A percentile compares a stretch with the other conserved stretches of the same genome.
phyloP scores from a whole-genome alignment of 73 alveolate genomes.

The Uronychia setigera region DNA sequence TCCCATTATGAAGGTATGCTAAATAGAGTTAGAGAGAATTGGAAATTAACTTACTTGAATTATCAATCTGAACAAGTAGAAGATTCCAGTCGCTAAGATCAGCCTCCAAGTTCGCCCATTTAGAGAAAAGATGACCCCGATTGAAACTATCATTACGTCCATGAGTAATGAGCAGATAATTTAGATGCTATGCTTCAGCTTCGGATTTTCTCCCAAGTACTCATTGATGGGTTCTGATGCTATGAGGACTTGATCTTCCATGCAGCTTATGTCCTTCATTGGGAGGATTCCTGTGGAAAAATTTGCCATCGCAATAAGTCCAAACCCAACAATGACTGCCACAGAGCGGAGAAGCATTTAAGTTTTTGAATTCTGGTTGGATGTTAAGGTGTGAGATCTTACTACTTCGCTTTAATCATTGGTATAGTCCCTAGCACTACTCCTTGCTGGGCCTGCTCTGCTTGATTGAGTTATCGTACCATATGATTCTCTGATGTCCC shows the following conservation, averaged over 20 bases:
- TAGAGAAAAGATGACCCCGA: conserved; percentile 26
- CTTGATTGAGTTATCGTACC: not conserved
- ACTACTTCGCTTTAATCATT: not conserved
- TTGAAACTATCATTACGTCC: conserved; percentile 60
- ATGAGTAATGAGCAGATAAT: conserved; percentile 60
- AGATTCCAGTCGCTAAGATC: conserved; percentile 34
- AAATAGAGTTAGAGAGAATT: too few species aligned
- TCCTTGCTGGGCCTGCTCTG: too few species aligned
- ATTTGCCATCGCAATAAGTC: conserved; percentile 7
- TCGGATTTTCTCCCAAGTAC: not conserved
- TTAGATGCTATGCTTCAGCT: not conserved
- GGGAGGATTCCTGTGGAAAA: conserved; percentile 22
- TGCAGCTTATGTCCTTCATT: not conserved
- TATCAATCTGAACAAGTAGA: conserved; percentile 54
- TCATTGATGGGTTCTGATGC: not conserved
- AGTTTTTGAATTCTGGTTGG: not conserved
- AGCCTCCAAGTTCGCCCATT: conserved; percentile 68
- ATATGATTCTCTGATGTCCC: not conserved
- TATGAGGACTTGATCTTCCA: not conserved
- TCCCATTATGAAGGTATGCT: conserved; percentile 11
- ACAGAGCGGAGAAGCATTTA: not conserved
- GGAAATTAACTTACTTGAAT: conserved; percentile 18
- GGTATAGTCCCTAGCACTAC: too few species aligned
- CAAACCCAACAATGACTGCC: not conserved
- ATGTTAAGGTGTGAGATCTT: not conserved